Evolutionary conservation across 148 eudicot genomes (phyloP).

Genomic region (Rhododendron ovatum): DNA sequence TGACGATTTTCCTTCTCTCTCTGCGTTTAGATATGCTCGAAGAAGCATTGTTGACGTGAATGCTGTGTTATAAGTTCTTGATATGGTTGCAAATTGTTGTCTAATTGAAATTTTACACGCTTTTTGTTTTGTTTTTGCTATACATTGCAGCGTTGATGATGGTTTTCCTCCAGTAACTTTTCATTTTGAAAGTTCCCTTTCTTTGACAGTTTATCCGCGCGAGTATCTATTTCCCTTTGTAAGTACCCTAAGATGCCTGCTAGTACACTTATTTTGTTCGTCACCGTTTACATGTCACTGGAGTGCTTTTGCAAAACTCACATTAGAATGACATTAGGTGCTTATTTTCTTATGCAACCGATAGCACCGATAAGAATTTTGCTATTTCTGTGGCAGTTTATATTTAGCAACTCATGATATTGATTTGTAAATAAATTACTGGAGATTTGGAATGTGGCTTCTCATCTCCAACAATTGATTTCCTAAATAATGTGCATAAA

Average conservation of each 20-base stretch:
- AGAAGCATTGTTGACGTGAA: neutral
- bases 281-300: neutral
- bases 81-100: neutral
- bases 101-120: neutral
- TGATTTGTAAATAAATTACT: neutral
- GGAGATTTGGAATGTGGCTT: neutral
- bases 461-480: neutral
- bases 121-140: neutral
- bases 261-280: neutral
- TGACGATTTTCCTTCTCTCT: neutral
- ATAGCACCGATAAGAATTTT: neutral
- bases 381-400: neutral
- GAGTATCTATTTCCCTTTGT: constrained; percentile 84
- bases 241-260: constrained; percentile 33
- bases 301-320: neutral
- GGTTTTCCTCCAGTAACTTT: constrained; percentile 77
- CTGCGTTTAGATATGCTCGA: neutral
- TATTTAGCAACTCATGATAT: neutral
- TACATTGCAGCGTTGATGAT: constrained; percentile 76
- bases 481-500: neutral
- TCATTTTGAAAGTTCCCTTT: constrained; percentile 58
- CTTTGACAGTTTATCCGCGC: constrained; percentile 65
- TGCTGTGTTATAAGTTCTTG: neutral
- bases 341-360: neutral
- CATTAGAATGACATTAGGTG: neutral